Conservation (phyloP, 805 yeast species). For the Huiozyma naganishii region DNA sequence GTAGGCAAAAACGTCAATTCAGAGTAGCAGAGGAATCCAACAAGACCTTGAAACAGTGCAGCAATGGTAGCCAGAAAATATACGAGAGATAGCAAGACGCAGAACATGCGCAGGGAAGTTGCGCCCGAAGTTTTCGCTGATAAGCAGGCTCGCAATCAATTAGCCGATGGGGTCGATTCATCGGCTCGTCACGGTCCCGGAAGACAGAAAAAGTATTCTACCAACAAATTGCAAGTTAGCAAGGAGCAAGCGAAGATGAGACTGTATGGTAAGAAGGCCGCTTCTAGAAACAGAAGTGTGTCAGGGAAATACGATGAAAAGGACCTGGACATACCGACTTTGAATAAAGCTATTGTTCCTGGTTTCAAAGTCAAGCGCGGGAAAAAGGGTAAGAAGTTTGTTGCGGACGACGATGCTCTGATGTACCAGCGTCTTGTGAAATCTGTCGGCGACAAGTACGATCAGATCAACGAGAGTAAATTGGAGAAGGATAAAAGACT, state of each 20-base stretch:
- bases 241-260: conserved; percentile 56
- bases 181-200: conserved; percentile 30
- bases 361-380: conserved; percentile 71
- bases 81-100: conserved; percentile 1
- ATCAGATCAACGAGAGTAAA: conserved; percentile 72
- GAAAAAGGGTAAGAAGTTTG: conserved; percentile 77
- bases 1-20: too few species aligned
- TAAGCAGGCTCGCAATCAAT: conserved; percentile 37
- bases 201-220: conserved; percentile 27
- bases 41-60: conserved; percentile 31
- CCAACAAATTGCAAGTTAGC: conserved; percentile 41
- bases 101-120: conserved; percentile 1
- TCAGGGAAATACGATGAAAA: conserved; percentile 38
- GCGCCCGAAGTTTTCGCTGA: conserved; percentile 1
- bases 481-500: conserved; percentile 81
- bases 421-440: conserved; percentile 61
- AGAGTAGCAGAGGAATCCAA: conserved; percentile 55
- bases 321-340: conserved; percentile 65
- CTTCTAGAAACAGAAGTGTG: not conserved
- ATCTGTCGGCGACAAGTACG: conserved; percentile 73
- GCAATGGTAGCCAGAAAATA: conserved; percentile 2
- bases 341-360: conserved; percentile 77
- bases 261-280: conserved; percentile 53
- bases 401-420: conserved; percentile 55
- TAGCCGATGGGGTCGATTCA: conserved; percentile 45